Evolutionary conservation across 1,284 basidiomycete genomes (phyloP).

Genomic region (Heterobasidion occidentale): DNA sequence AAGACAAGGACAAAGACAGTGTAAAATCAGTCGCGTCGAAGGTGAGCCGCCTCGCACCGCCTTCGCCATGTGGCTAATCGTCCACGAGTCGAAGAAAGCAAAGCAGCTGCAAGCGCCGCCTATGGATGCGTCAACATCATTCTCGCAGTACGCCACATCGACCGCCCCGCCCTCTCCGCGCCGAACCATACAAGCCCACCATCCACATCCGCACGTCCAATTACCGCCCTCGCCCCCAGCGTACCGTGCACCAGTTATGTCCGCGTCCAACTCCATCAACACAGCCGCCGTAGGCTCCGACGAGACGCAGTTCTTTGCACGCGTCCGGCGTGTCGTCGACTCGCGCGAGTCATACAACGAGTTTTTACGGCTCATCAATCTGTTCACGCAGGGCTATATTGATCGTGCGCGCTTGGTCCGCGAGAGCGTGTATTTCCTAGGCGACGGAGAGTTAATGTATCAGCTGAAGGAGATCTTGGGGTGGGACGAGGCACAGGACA

Average conservation of each 20-base stretch:
- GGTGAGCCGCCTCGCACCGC: slow-evolving; percentile 14
- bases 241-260: not conserved
- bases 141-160: slow-evolving; percentile 10
- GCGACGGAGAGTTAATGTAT: slow-evolving; percentile 71
- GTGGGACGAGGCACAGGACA: slow-evolving; percentile 69
- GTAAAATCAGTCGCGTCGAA: slow-evolving; percentile 18
- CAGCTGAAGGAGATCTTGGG: slow-evolving; percentile 91
- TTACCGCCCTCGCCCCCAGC: slow-evolving; percentile 8
- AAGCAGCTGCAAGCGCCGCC: slow-evolving; percentile 15
- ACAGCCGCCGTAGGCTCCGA: slow-evolving; percentile 39
- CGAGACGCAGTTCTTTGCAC: slow-evolving; percentile 89
- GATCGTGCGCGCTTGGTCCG: slow-evolving; percentile 77
- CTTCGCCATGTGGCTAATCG: not conserved
- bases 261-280: slow-evolving; percentile 19
- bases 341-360: slow-evolving; percentile 91
- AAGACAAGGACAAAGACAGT: slow-evolving; percentile 23
- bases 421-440: slow-evolving; percentile 57
- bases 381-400: slow-evolving; percentile 93
- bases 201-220: not conserved
- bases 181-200: not conserved
- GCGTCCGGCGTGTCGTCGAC: slow-evolving; percentile 83
- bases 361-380: slow-evolving; percentile 92
- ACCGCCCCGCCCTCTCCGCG: slow-evolving; percentile 10
- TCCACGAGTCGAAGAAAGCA: slow-evolving; percentile 14
- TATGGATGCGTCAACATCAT: slow-evolving; percentile 8